phyloP scores from a whole-genome alignment of 768 basidiomycete species.

The Tylopilus plumbeoviolaceoides region DNA sequence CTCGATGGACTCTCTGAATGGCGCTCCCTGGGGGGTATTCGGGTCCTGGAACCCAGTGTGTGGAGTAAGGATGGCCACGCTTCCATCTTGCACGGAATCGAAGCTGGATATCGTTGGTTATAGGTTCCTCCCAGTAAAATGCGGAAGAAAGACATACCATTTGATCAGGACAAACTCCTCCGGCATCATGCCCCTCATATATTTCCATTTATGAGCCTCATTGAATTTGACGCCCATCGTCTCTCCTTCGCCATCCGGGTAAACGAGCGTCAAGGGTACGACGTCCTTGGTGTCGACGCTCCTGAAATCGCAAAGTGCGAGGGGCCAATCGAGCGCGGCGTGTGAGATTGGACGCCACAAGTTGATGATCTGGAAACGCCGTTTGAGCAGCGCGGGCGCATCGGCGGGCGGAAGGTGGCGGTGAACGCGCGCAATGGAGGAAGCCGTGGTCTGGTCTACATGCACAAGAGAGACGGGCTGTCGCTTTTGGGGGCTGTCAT shows the following conservation, averaged over 20 bases:
- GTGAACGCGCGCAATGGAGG: slow-evolving; percentile 40
- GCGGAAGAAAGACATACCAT: slow-evolving; percentile 31
- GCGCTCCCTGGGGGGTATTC: slow-evolving; percentile 28
- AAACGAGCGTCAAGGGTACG: slow-evolving; percentile 34
- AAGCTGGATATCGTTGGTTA: slow-evolving; percentile 19
- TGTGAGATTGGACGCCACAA: slow-evolving; percentile 51
- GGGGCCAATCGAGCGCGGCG: slow-evolving; percentile 44
- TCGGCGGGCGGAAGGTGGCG: slow-evolving; percentile 41
- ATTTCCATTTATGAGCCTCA: slow-evolving; percentile 34
- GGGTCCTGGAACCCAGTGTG: slow-evolving; percentile 36
- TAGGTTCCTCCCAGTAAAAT: background rate
- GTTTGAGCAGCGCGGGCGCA: slow-evolving; percentile 35
- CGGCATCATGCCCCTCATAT: slow-evolving; percentile 37
- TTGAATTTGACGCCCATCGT: slow-evolving; percentile 38
- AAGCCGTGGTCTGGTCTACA: slow-evolving; percentile 39
- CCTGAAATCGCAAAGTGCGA: slow-evolving; percentile 46
- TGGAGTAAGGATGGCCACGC: slow-evolving; percentile 30
- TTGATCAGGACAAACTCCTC: slow-evolving; percentile 48
- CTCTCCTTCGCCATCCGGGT: slow-evolving; percentile 43
- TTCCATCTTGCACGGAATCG: slow-evolving; percentile 34
- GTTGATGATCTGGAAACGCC: slow-evolving; percentile 52
- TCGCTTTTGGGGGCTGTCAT: slow-evolving; percentile 37
- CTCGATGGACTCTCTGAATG: slow-evolving; percentile 34
- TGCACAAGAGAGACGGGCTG: slow-evolving; percentile 14
- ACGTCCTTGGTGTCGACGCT: slow-evolving; percentile 40